phyloP scores from a whole-genome alignment of 179 eudicot genomes.

The Pouteria campechiana region DNA sequence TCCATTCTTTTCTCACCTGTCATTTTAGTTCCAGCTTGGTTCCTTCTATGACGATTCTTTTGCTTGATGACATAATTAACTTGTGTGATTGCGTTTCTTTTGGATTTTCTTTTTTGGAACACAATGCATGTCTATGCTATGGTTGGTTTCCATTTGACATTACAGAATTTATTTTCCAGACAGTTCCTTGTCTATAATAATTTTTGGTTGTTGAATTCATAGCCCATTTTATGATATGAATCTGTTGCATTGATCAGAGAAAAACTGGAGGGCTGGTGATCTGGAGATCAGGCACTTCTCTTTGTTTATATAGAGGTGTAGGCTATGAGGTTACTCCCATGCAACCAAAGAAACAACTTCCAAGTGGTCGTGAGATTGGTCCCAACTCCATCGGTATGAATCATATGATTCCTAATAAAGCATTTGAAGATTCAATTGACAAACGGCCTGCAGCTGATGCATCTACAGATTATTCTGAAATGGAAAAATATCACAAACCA shows the following conservation, averaged over 20 bases:
- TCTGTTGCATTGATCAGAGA: slow-evolving; percentile 37
- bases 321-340: slow-evolving; percentile 49
- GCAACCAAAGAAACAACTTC: slow-evolving; percentile 18
- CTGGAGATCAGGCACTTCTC: slow-evolving; percentile 96
- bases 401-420: slow-evolving; percentile 8
- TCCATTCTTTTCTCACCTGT: too few species aligned
- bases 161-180: too few species aligned
- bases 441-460: slow-evolving; percentile 10
- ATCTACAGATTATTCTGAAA: slow-evolving; percentile 6
- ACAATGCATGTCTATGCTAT: too few species aligned
- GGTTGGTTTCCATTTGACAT: too few species aligned
- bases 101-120: too few species aligned
- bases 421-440: slow-evolving; percentile 9
- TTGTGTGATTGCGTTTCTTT: too few species aligned
- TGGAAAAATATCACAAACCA: slow-evolving; percentile 14
- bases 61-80: too few species aligned
- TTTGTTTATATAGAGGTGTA: slow-evolving; percentile 76
- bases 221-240: too few species aligned
- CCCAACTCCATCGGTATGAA: slow-evolving; percentile 6
- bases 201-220: too few species aligned
- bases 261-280: slow-evolving; percentile 92
- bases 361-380: slow-evolving; percentile 17
- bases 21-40: too few species aligned
- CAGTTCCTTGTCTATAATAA: too few species aligned
- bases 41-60: too few species aligned